Base-by-base conservation (phyloP, 2,329 filamentous ascomycete genomes). In the Diaporthe sp. region DNA sequence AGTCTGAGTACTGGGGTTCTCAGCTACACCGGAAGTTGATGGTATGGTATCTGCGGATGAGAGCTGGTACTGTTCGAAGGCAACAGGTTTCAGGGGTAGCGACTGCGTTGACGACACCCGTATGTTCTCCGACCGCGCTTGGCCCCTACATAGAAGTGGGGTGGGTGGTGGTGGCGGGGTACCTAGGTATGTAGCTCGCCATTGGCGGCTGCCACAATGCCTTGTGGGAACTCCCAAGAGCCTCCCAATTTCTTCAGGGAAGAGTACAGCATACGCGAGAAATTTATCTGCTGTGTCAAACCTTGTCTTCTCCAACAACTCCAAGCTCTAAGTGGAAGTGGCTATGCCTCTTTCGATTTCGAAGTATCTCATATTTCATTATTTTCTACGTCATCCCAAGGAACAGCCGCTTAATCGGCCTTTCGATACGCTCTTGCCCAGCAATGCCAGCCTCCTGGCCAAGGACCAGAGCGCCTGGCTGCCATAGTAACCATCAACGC, bases 101-200 rank as follows among this genome's bases (percentile, higher is more conserved):
- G 49, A 15, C 39, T 76, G n/a, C 28, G 71, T 71, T 76, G 71
- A 44, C 61, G 70, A 55, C 62, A 71, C 37, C 71, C 67, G 58
- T 19, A 22, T 4, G 13, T 75, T 68, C 73, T 57, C 57, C 67
- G 70, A 55, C 71, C 74, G 60, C 58, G 60, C 39, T 60, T 49
- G 70, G 70, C 71, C 71, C 74, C 61, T 73, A 31, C 31, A 31
- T 31, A 17, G 53, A 65, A 71, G 75, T 76, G 75, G 75, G 65
- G 74, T 72, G 55, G 55, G n/a, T 42, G 13, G 19, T 8, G 10
- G 44, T 70, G 65, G 65, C 49, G 65, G 65, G 65, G 65, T 70
- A 55, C 17, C 19, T 53, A n/a, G 19, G 6, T 31, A 31, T 31
- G 31, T 31, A 31, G 22, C 22, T 13, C 34, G 53, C 13, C 17